Conservation (phyloP, 805 yeast genomes). For the Candida khao-thaluensis region DNA sequence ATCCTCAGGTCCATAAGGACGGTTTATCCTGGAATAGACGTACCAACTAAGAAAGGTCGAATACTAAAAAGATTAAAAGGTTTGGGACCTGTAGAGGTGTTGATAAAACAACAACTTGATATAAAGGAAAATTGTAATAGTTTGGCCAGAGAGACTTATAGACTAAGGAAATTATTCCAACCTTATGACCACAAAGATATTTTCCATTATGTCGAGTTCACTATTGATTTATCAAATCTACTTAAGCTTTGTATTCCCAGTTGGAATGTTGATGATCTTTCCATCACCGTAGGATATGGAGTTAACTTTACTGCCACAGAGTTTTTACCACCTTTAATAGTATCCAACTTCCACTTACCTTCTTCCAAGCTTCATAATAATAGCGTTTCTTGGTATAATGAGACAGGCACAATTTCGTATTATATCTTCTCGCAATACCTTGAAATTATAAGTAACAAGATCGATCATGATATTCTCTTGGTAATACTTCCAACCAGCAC, state of each 20-base stretch:
- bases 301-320: slow-evolving; percentile 23
- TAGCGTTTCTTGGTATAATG: background rate
- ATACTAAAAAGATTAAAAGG: background rate
- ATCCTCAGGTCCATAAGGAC: background rate
- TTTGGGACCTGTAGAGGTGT: background rate
- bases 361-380: background rate
- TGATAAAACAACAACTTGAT: slow-evolving; percentile 13
- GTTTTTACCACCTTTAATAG: slow-evolving; percentile 23
- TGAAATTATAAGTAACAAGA: slow-evolving; percentile 15
- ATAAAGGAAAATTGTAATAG: slow-evolving; percentile 13
- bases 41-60: slow-evolving; percentile 1
- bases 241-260: slow-evolving; percentile 11
- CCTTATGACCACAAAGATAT: slow-evolving; percentile 17
- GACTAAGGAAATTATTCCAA: slow-evolving; percentile 13
- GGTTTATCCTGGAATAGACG: background rate
- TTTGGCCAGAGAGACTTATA: slow-evolving; percentile 14
- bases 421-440: slow-evolving; percentile 19
- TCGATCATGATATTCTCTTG: slow-evolving; percentile 17
- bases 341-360: slow-evolving; percentile 16
- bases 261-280: slow-evolving; percentile 5
- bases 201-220: slow-evolving; percentile 23
- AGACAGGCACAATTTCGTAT: slow-evolving; percentile 20
- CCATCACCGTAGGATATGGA: slow-evolving; percentile 20
- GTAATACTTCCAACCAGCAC: slow-evolving; percentile 18
- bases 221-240: slow-evolving; percentile 16